Evolutionary conservation across 352 stramenopile genomes (phyloP), one percentile per base, ranked within the genome.

Genomic region (Pythium scleroteichum): DNA sequence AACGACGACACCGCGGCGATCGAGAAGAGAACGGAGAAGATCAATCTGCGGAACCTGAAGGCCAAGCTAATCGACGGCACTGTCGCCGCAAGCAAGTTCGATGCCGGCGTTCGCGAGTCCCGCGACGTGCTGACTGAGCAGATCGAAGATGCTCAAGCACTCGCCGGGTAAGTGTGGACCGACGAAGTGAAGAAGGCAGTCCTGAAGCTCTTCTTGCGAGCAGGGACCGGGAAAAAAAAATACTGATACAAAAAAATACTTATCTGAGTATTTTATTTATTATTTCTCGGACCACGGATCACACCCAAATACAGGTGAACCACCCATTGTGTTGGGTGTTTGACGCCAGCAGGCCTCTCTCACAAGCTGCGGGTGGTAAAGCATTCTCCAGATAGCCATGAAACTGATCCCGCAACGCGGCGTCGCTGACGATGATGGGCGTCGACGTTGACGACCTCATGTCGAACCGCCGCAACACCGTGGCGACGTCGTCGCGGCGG

Each of bases 381-480:
- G n/a, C n/a, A n/a, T n/a, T n/a, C n/a, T n/a, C n/a, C n/a, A n/a
- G n/a, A n/a, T n/a, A n/a, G n/a, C n/a, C n/a, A n/a, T n/a, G n/a
- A n/a, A n/a, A n/a, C 2, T 33, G 52, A 4, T 51, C 39, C 26
- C 38, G 19, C 2, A 59, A 51, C 41, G 41, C 45, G 45, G 60
- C 40, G 6, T 33, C 51, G 23, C 2, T 50, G n/a, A n/a, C n/a
- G n/a, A n/a, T n/a, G n/a, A n/a, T n/a, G 19, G 39, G 35, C 32
- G 35, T 49, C 14, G 61, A 68, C 47, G 40, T 63, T 4, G 61
- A 68, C 35, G 53, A 38, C 3, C 46, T 59, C 4, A 8, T 49
- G 1, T 62, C 20, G n/a, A 32, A 35, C 6, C 61, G 61, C 8
- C 46, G 53, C 26, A 59, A 58, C 29, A 62, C 32, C 6, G 13